These are phyloP conservation scores for Geranium incanum DNA, from an alignment of 441 rosid genomes.

Conservation along the genomic window DNA sequence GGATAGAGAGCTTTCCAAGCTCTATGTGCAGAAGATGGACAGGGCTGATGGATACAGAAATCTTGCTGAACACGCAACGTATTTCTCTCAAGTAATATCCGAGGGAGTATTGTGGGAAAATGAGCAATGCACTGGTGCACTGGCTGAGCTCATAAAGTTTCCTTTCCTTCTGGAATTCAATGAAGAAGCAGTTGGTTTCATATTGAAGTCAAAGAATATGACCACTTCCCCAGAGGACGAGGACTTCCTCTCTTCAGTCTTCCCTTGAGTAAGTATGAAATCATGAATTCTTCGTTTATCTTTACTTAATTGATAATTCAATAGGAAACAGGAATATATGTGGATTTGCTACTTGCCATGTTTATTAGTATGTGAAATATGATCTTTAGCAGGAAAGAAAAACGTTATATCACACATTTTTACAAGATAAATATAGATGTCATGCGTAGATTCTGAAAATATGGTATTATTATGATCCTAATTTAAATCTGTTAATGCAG, in stretches of 20 bases:
- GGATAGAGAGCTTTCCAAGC: constrained; percentile 42
- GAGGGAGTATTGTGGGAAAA: constrained; percentile 53
- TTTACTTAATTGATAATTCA: not conserved
- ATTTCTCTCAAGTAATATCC: constrained; percentile 46
- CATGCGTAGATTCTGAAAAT: too few species aligned
- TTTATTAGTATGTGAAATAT: too few species aligned
- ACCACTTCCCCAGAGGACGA: constrained; percentile 39
- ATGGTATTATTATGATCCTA: too few species aligned
- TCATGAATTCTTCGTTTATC: not conserved
- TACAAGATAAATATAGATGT: too few species aligned
- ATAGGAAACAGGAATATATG: not conserved
- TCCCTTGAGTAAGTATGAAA: not conserved
- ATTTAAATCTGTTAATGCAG: too few species aligned
- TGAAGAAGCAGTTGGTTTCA: constrained; percentile 42
- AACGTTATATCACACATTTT: too few species aligned
- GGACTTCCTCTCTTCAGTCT: constrained; percentile 29
- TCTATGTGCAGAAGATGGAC: constrained; percentile 42
- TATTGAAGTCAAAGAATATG: constrained; percentile 57
- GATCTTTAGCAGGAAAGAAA: too few species aligned
- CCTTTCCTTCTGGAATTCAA: constrained; percentile 48
- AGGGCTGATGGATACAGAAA: constrained; percentile 27
- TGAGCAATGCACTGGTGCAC: constrained; percentile 38
- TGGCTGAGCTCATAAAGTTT: constrained; percentile 51
- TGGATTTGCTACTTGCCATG: not conserved
- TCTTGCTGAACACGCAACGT: constrained; percentile 43